Conservation (phyloP, 2,329 filamentous ascomycete species). For the Fusarium mangiferae region DNA sequence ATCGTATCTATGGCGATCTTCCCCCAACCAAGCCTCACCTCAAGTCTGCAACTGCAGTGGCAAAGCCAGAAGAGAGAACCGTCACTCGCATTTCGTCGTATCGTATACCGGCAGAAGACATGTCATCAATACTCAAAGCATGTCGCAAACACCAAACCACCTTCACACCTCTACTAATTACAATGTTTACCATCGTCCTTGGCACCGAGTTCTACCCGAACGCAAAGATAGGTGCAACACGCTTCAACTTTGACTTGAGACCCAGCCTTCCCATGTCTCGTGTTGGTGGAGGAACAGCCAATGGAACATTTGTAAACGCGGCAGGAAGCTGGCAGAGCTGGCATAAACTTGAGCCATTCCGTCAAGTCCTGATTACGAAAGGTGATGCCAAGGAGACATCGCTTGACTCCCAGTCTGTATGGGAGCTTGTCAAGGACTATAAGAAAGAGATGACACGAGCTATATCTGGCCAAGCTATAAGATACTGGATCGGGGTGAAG, state of each 20-base stretch:
- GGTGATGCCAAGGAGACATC: background rate
- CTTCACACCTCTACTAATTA: slow-evolving; percentile 38
- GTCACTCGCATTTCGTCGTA: slow-evolving; percentile 2
- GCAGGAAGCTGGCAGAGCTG: slow-evolving; percentile 2
- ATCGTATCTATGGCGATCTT: background rate
- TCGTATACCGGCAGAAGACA: slow-evolving; percentile 20
- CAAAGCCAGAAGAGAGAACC: slow-evolving; percentile 8
- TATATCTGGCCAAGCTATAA: background rate
- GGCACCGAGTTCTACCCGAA: slow-evolving; percentile 36
- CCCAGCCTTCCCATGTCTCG: background rate
- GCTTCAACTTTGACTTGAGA: slow-evolving; percentile 25
- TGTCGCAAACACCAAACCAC: slow-evolving; percentile 36
- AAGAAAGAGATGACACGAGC: background rate
- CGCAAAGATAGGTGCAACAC: slow-evolving; percentile 29
- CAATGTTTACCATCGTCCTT: slow-evolving; percentile 21
- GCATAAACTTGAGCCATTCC: background rate
- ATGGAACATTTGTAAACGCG: background rate
- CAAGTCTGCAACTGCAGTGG: background rate
- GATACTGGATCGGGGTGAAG: slow-evolving; percentile 8
- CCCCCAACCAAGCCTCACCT: background rate
- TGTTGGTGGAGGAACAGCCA: background rate
- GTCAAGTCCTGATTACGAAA: background rate
- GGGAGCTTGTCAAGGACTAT: slow-evolving; percentile 13
- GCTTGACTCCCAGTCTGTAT: background rate
- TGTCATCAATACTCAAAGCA: slow-evolving; percentile 10